phyloP scores from a whole-genome alignment of 2,329 filamentous ascomycete species.

The Aspergillus sp. region DNA sequence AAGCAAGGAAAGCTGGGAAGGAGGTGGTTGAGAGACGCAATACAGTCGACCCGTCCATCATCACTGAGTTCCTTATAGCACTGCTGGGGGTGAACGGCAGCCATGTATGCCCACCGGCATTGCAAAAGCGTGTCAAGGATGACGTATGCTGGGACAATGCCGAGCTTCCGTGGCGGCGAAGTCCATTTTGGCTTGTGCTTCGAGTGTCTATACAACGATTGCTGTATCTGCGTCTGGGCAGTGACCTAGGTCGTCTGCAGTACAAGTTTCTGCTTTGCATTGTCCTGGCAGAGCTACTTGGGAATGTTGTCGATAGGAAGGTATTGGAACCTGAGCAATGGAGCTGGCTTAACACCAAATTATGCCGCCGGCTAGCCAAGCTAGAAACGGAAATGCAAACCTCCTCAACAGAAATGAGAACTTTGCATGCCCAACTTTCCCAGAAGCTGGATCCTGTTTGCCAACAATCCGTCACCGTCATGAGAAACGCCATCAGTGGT shows the following conservation, averaged over 20 bases:
- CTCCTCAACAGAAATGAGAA: conserved; percentile 8
- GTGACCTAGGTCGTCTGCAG: conserved; percentile 46
- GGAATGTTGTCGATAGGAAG: conserved; percentile 36
- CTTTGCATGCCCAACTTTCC: conserved; percentile 34
- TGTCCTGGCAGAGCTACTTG: conserved; percentile 51
- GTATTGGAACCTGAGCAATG: conserved; percentile 36
- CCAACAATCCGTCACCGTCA: conserved; percentile 29
- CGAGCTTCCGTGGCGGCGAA: conserved; percentile 62
- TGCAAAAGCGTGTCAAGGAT: conserved; percentile 64
- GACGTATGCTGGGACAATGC: conserved; percentile 57
- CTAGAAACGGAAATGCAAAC: conserved; percentile 48
- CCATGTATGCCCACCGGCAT: conserved; percentile 32
- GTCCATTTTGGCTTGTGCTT: conserved; percentile 63
- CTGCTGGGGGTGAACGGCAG: conserved; percentile 59
- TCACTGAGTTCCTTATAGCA: conserved; percentile 62
- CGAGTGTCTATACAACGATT: conserved; percentile 60
- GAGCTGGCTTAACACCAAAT: conserved; percentile 52
- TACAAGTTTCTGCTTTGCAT: conserved; percentile 62
- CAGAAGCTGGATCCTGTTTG: conserved; percentile 29
- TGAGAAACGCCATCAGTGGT: conserved; percentile 32
- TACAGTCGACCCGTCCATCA: conserved; percentile 57
- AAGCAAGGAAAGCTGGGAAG: conserved; percentile 54
- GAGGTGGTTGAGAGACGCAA: conserved; percentile 58
- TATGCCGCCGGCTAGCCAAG: conserved; percentile 61
- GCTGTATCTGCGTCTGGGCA: conserved; percentile 46